These are phyloP conservation scores for Gorgonomyces haynaldii DNA, from an alignment of 192 early-diverging fungal genomes.

Conservation along the genomic window DNA sequence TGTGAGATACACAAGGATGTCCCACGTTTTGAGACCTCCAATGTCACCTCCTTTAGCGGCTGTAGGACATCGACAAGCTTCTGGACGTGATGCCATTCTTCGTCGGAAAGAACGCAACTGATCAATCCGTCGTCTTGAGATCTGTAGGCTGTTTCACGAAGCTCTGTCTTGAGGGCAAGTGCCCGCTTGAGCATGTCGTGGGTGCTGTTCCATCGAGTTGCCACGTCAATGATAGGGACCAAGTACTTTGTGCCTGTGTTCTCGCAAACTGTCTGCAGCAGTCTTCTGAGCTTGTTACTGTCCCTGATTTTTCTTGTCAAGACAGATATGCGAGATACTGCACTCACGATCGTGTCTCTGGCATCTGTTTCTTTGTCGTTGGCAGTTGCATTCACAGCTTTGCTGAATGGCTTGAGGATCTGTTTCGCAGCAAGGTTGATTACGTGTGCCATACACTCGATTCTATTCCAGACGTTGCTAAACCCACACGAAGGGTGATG, in stretches of 20 bases:
- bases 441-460: conserved; percentile 5
- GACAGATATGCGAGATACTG: no score
- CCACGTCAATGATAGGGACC: conserved; percentile 1
- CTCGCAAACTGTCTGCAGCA: neutral
- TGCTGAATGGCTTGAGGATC: neutral
- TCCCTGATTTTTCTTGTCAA: neutral
- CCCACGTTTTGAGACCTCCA: neutral
- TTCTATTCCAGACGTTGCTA: neutral
- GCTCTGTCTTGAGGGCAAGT: neutral
- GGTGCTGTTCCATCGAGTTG: conserved; percentile 1
- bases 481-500: neutral
- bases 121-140: neutral
- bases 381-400: no score
- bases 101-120: neutral
- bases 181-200: neutral
- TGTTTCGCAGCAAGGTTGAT: conserved; percentile 3
- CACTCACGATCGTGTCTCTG: no score
- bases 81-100: neutral
- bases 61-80: neutral
- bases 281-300: neutral
- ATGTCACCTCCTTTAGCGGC: neutral
- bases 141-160: neutral
- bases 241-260: neutral
- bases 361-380: no score
- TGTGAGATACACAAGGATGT: neutral